A percentile compares a stretch with the other conserved stretches of the same genome.
These are phyloP conservation scores for Albophoma yamanashiensis DNA, from an alignment of 2,329 filamentous ascomycete genomes.

Conservation along the genomic window DNA sequence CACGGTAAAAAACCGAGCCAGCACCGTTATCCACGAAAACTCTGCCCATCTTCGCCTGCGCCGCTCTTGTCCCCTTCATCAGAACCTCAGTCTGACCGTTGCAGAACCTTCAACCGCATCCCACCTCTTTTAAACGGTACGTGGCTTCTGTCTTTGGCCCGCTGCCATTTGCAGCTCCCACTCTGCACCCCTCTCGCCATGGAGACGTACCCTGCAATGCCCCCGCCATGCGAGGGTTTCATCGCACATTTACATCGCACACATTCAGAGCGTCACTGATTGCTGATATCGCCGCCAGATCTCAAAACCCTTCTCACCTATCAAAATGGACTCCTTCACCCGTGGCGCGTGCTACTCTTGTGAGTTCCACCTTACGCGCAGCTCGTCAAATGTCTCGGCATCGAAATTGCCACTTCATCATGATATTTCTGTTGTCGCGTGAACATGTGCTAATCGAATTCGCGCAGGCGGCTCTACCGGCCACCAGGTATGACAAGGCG, in stretches of 20 bases:
- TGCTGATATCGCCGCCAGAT: neutral
- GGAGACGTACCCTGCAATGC: neutral
- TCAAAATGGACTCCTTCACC: slow-evolving; percentile 27
- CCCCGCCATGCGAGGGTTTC: neutral
- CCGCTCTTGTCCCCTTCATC: slow-evolving; percentile 3
- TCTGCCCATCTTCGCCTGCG: slow-evolving; percentile 12
- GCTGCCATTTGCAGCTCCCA: neutral
- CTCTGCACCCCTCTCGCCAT: neutral
- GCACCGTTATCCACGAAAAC: slow-evolving; percentile 12
- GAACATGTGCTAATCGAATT: neutral
- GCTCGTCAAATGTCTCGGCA: neutral
- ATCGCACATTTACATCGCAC: slow-evolving; percentile 2
- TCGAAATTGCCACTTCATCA: neutral
- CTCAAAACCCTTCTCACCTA: neutral
- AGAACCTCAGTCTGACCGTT: slow-evolving; percentile 6
- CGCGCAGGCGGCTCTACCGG: slow-evolving; percentile 57
- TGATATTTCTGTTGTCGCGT: neutral
- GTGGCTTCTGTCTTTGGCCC: neutral
- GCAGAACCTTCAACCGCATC: slow-evolving; percentile 3
- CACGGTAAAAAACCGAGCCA: slow-evolving; percentile 6
- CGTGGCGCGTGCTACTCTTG: slow-evolving; percentile 42
- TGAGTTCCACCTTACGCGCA: slow-evolving; percentile 19
- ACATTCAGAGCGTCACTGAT: neutral
- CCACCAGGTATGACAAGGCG: slow-evolving; percentile 54
- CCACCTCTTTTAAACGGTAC: slow-evolving; percentile 9